A percentile compares a stretch with the other conserved stretches of the same genome.
Evolutionary conservation across 1,284 basidiomycete genomes (phyloP).

Genomic region (Cerrena zonata): DNA sequence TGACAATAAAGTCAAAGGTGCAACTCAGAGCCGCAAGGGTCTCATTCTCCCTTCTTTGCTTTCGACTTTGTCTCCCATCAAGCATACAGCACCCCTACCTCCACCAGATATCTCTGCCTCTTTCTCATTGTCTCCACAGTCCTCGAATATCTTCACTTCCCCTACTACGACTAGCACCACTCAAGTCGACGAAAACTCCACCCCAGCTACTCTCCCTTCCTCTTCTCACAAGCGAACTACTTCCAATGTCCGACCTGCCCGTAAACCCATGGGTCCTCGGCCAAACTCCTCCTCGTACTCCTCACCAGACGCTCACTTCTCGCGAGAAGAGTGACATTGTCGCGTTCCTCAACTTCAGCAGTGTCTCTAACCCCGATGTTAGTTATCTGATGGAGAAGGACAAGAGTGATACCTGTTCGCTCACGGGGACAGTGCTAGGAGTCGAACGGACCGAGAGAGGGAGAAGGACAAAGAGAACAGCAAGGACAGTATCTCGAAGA

Average conservation of each 20-base stretch:
- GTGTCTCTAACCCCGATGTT: not conserved
- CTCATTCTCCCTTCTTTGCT: slow-evolving; percentile 17
- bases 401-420: not conserved
- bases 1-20: slow-evolving; percentile 10
- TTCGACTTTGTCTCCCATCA: slow-evolving; percentile 26
- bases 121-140: too few relatives aligned
- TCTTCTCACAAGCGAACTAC: too few relatives aligned
- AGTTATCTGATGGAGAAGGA: not conserved
- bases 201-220: too few relatives aligned
- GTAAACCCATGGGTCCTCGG: slow-evolving; percentile 3
- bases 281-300: slow-evolving; percentile 1
- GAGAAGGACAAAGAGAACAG: slow-evolving; percentile 8
- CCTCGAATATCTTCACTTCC: not conserved
- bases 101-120: too few relatives aligned
- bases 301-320: not conserved
- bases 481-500: not conserved
- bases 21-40: slow-evolving; percentile 13
- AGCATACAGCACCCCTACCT: slow-evolving; percentile 21
- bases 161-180: not conserved
- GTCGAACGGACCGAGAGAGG: not conserved
- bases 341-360: not conserved
- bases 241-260: not conserved
- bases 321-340: not conserved
- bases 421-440: not conserved
- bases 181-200: not conserved